Evolutionary conservation across 2,329 filamentous ascomycete genomes (phyloP), one percentile per base, ranked within the genome.

Genomic region (Fusarium tanahbumbuense): DNA sequence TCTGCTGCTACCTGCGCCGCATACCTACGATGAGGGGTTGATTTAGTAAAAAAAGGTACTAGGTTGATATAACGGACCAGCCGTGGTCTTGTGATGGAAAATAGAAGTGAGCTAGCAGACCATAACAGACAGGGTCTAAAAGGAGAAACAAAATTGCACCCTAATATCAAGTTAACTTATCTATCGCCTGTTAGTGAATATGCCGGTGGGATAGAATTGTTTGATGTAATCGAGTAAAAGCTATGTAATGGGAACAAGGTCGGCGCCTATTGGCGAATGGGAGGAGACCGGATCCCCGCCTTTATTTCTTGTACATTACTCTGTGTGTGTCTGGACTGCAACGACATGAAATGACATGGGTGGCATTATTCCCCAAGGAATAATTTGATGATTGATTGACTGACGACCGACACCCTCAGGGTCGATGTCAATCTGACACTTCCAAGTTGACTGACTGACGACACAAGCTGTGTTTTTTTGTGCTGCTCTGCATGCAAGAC

Each of bases 221-320:
- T 53, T 72, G 73, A 42, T 76, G 73, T 42, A 76, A 75, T 76
- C 70, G 74, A 67, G 73, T 75, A 75, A 75, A 61, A 72, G 60
- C 73, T 75, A 76, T 72, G 73, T 75, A 75, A 75, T 75, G 49
- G 56, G 65, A 75, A 75, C 55, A 57, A 47, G 68, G 52, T 32
- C 40, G 63, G 68, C 70, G 73, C 64, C 68, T 73, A 74, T 72
- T 62, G 71, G 61, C 73, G 70, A 75, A 75, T 75, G 59, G 63
- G 58, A 50, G 34, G 44, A 66, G 58, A 45, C 60, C 49, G 50
- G 60, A 52, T 70, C 56, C 60, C 68, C 64, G 56, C 59, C 54
- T 44, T 57, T 52, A 34, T 52, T 41, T 52, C 23, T 53, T 28
- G 49, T 25, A 18, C 22, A 13, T 28, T 50, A 18, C 22, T 46